Evolutionary conservation across 805 yeast species (phyloP).

Genomic region (Phaffomyces antillensis): DNA sequence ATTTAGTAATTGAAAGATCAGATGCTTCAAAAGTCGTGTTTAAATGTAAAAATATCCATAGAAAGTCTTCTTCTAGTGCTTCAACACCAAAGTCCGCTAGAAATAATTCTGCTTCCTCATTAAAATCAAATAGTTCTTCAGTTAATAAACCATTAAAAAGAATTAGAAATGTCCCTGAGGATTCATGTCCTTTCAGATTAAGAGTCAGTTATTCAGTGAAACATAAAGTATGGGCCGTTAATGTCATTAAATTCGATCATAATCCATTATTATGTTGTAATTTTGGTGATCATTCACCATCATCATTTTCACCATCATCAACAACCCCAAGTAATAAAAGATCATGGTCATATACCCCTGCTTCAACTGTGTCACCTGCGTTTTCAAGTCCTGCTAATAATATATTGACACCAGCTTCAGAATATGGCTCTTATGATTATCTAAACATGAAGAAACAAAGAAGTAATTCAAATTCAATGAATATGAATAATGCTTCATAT

Average conservation of each 20-base stretch:
- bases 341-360: constrained; percentile 20
- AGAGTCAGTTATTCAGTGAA: constrained; percentile 24
- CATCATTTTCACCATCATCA: constrained; percentile 7
- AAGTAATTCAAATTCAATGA: constrained; percentile 1
- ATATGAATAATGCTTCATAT: constrained; percentile 1
- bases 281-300: constrained; percentile 13
- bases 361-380: constrained; percentile 15
- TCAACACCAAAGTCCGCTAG: constrained; percentile 5
- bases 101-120: neutral
- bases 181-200: constrained; percentile 24
- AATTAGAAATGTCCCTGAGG: constrained; percentile 19
- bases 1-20: constrained; percentile 26
- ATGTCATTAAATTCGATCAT: constrained; percentile 21
- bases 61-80: constrained; percentile 10
- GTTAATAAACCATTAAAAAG: constrained; percentile 9
- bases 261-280: constrained; percentile 18
- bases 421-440: constrained; percentile 3
- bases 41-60: constrained; percentile 26
- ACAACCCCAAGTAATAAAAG: constrained; percentile 15
- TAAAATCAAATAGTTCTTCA: neutral
- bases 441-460: constrained; percentile 8
- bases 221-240: constrained; percentile 19
- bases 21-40: constrained; percentile 27
- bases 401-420: constrained; percentile 9
- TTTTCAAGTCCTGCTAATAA: constrained; percentile 12